phyloP scores from a whole-genome alignment of 345 rosid genomes.

The Toxicodendron radicans region DNA sequence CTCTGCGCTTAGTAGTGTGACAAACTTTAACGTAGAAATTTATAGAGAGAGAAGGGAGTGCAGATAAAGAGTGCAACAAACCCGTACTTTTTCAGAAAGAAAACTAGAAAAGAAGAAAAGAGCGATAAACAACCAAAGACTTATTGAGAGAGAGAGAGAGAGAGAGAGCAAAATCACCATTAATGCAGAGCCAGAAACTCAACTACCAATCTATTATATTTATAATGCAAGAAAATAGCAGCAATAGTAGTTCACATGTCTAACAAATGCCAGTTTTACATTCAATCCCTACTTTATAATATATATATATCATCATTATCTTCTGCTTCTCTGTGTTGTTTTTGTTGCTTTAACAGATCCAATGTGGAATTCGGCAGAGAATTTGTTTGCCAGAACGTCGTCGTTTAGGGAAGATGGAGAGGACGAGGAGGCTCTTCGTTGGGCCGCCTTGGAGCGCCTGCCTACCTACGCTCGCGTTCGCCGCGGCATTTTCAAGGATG shows the following conservation, averaged over 20 bases:
- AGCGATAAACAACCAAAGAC: constrained; percentile 11
- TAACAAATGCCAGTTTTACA: background rate
- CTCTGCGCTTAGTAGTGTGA: constrained; percentile 1
- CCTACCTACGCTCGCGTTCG: constrained; percentile 79
- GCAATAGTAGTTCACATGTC: background rate
- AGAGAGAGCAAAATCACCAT: constrained; percentile 28
- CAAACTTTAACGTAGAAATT: constrained; percentile 28
- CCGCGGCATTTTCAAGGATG: constrained; percentile 70
- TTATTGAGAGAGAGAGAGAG: background rate
- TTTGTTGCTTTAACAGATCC: constrained; percentile 22
- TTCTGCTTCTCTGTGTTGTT: background rate
- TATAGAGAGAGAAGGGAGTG: too few relatives aligned
- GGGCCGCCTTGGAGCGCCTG: constrained; percentile 91
- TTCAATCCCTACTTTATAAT: background rate
- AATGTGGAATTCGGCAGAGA: constrained; percentile 91
- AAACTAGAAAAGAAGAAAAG: background rate
- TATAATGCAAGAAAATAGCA: constrained; percentile 10
- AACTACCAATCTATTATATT: constrained; percentile 39
- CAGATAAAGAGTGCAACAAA: background rate
- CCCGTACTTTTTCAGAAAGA: background rate
- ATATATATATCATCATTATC: background rate
- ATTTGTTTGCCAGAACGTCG: constrained; percentile 62
- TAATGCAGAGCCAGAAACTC: constrained; percentile 45
- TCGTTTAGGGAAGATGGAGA: constrained; percentile 59
- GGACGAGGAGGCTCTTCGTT: constrained; percentile 82